Percentiles rank a stretch among this genome's conserved stretches.
phyloP scores from a whole-genome alignment of 768 basidiomycete species.

The Amanita muscaria region DNA sequence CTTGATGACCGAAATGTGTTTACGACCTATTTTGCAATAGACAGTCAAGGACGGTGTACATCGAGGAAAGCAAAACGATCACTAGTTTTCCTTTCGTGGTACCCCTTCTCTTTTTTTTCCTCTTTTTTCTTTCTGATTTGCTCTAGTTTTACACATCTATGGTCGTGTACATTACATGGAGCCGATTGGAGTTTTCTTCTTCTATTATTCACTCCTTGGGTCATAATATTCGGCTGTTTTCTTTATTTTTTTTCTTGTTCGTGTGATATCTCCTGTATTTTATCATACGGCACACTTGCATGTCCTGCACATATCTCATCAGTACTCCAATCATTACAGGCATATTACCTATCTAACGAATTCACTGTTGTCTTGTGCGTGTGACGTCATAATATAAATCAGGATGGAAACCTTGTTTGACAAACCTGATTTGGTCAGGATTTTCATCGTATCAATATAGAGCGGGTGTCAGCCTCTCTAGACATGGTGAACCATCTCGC shows the following conservation, averaged over 20 bases:
- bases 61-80: background rate
- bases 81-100: background rate
- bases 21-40: conserved; percentile 11
- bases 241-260: background rate
- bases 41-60: background rate
- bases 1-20: conserved; percentile 3
- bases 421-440: no score
- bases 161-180: conserved; percentile 5
- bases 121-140: background rate
- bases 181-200: background rate
- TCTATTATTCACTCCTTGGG: background rate
- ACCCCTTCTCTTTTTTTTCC: background rate
- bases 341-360: background rate
- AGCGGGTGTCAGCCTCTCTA: no score
- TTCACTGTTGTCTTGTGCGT: background rate
- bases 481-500: no score
- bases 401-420: background rate
- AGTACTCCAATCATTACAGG: conserved; percentile 1
- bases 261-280: background rate
- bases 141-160: background rate
- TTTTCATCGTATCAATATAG: no score
- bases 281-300: conserved; percentile 4
- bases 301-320: conserved; percentile 1
- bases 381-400: background rate
- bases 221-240: conserved; percentile 1